These are phyloP conservation scores for Talaromyces piceae DNA, from an alignment of 2,329 filamentous ascomycete genomes.

Conservation along the genomic window DNA sequence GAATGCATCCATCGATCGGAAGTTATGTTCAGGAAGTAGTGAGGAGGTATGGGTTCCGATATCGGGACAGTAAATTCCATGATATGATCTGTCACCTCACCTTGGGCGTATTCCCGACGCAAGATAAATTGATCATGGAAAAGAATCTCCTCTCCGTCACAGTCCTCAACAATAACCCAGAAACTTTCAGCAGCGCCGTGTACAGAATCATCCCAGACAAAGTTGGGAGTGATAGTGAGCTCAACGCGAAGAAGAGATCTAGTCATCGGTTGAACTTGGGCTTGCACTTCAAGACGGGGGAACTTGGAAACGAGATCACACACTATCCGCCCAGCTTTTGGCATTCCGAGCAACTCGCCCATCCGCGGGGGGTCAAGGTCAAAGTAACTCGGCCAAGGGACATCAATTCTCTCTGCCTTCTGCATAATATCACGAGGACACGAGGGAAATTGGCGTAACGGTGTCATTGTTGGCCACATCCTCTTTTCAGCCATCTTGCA, in stretches of 20 bases:
- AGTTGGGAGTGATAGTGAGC: constrained; percentile 85
- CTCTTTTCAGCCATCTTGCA: constrained; percentile 99
- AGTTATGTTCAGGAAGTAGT: constrained; percentile 93
- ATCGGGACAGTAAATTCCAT: constrained; percentile 96
- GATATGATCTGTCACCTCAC: constrained; percentile 85
- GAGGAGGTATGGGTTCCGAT: constrained; percentile 94
- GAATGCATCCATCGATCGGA: constrained; percentile 99
- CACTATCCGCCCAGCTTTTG: constrained; percentile 76
- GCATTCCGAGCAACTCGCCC: constrained; percentile 87
- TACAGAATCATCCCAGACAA: constrained; percentile 86
- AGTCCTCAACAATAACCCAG: constrained; percentile 96
- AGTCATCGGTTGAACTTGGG: constrained; percentile 90
- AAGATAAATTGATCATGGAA: constrained; percentile 93
- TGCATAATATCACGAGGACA: constrained; percentile 80
- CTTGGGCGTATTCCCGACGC: constrained; percentile 76
- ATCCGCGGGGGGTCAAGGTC: constrained; percentile 93
- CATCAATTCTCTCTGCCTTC: constrained; percentile 91
- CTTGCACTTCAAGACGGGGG: constrained; percentile 83
- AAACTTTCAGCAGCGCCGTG: constrained; percentile 87
- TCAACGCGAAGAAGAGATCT: constrained; percentile 87
- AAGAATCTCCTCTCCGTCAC: constrained; percentile 90
- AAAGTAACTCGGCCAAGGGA: constrained; percentile 89
- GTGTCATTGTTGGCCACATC: constrained; percentile 99
- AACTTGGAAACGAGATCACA: constrained; percentile 87
- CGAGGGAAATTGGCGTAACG: constrained; percentile 77